A percentile compares a stretch with the other conserved stretches of the same genome.
These are phyloP conservation scores for Jamesozyma hellenica DNA, from an alignment of 805 yeast genomes.

Conservation along the genomic window DNA sequence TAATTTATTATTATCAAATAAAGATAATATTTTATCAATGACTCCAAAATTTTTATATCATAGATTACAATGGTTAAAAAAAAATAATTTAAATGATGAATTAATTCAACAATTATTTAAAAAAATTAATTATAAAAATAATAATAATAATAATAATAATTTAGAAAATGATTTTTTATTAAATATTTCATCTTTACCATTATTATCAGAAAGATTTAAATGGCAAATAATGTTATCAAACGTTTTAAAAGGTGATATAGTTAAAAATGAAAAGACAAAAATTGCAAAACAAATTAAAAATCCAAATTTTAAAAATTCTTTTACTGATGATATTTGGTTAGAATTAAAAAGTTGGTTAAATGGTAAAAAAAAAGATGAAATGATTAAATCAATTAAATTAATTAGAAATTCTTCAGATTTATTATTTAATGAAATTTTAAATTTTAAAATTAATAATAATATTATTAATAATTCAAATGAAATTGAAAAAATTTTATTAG, in stretches of 20 bases:
- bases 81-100: slow-evolving; percentile 35
- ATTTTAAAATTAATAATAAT: slow-evolving; percentile 46
- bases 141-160: not conserved
- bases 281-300: slow-evolving; percentile 39
- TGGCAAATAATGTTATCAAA: slow-evolving; percentile 93
- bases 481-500: slow-evolving; percentile 44
- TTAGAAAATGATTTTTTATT: slow-evolving; percentile 2
- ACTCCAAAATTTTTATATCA: slow-evolving; percentile 19
- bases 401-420: slow-evolving; percentile 65
- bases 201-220: slow-evolving; percentile 67
- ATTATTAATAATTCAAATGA: slow-evolving; percentile 23
- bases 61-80: slow-evolving; percentile 27
- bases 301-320: slow-evolving; percentile 20
- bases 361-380: slow-evolving; percentile 74
- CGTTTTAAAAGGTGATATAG: slow-evolving; percentile 91
- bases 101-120: slow-evolving; percentile 10
- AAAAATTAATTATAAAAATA: not conserved
- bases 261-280: slow-evolving; percentile 78
- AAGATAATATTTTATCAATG: slow-evolving; percentile 18
- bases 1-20: slow-evolving; percentile 7
- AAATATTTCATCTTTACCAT: slow-evolving; percentile 25
- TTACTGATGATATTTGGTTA: slow-evolving; percentile 56
- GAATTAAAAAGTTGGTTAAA: slow-evolving; percentile 75
- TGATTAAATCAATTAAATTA: slow-evolving; percentile 55
- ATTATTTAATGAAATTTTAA: slow-evolving; percentile 56